A percentile compares a stretch with the other conserved stretches of the same genome.
These are phyloP conservation scores for Wickerhamomyces tratensis DNA, from an alignment of 805 yeast genomes.

Conservation along the genomic window DNA sequence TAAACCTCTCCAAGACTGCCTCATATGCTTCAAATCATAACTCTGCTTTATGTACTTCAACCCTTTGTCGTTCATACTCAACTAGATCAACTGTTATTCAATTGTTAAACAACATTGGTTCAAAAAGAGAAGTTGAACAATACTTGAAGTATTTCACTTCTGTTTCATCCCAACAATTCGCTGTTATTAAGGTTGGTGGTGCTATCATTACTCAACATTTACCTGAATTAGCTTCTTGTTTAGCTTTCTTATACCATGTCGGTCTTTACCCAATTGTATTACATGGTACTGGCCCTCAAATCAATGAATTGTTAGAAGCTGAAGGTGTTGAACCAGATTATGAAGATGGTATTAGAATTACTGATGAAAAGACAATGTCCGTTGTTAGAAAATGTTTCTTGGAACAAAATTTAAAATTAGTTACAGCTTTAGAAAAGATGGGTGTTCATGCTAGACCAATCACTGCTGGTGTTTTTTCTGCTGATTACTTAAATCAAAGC, in stretches of 20 bases:
- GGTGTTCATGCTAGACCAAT: conserved; percentile 99
- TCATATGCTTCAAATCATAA: conserved; percentile 5
- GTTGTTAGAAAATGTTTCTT: conserved; percentile 93
- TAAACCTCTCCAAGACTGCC: conserved; percentile 8
- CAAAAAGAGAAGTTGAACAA: conserved; percentile 97
- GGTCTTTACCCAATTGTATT: conserved; percentile 94
- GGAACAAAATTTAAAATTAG: conserved; percentile 90
- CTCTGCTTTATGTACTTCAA: conserved; percentile 7
- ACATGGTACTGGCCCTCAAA: conserved; percentile 99
- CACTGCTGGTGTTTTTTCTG: conserved; percentile 94
- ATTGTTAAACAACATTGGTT: conserved; percentile 88
- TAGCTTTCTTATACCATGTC: conserved; percentile 93
- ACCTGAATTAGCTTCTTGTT: conserved; percentile 87
- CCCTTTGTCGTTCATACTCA: conserved; percentile 29
- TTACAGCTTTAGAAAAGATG: conserved; percentile 89
- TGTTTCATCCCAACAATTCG: conserved; percentile 93
- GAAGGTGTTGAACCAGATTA: conserved; percentile 95
- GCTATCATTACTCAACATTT: conserved; percentile 95
- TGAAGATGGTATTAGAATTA: conserved; percentile 92
- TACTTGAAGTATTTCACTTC: conserved; percentile 94
- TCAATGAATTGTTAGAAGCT: conserved; percentile 84
- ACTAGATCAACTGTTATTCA: conserved; percentile 96
- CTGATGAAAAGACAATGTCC: conserved; percentile 89
- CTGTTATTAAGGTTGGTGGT: conserved; percentile 98
- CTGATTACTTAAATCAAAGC: conserved; percentile 82